Percentiles rank a stretch among this genome's conserved stretches.
phyloP scores from a whole-genome alignment of 2,329 filamentous ascomycete species.

The Penicillium sclerotiorum region DNA sequence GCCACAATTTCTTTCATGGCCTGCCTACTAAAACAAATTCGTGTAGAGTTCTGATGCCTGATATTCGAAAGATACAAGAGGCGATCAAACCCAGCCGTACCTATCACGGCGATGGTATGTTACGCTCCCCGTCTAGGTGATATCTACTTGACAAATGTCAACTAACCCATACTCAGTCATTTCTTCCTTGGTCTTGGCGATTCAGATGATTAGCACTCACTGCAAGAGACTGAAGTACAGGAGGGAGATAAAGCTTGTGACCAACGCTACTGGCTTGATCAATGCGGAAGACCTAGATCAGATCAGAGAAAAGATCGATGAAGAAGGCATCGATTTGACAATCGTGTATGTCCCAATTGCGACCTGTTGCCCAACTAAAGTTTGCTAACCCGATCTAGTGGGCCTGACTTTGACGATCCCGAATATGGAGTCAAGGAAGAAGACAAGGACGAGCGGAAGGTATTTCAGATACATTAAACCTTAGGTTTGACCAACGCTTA shows the following conservation, averaged over 20 bases:
- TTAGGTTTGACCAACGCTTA: not conserved
- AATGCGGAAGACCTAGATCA: slow-evolving; percentile 70
- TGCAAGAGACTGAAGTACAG: slow-evolving; percentile 83
- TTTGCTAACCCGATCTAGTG: slow-evolving; percentile 54
- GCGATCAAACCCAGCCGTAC: slow-evolving; percentile 69
- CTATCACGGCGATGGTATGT: slow-evolving; percentile 69
- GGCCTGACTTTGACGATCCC: slow-evolving; percentile 88
- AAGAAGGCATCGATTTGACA: slow-evolving; percentile 74
- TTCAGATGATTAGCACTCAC: slow-evolving; percentile 78
- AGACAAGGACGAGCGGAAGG: slow-evolving; percentile 73
- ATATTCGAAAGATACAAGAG: slow-evolving; percentile 66
- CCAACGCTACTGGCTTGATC: slow-evolving; percentile 74
- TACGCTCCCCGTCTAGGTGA: not conserved
- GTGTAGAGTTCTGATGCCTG: slow-evolving; percentile 64
- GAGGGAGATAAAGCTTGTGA: slow-evolving; percentile 80
- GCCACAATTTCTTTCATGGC: not conserved
- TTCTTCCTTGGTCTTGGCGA: slow-evolving; percentile 81
- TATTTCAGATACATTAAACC: slow-evolving; percentile 30
- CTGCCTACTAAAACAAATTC: not conserved
- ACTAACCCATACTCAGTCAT: slow-evolving; percentile 54
- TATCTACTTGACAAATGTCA: slow-evolving; percentile 2
- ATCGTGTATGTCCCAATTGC: slow-evolving; percentile 64
- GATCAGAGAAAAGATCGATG: slow-evolving; percentile 73
- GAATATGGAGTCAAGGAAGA: slow-evolving; percentile 94
- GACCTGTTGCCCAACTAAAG: not conserved